Evolutionary conservation across 352 stramenopile species (phyloP).

Genomic region (Phytophthora crassamura): DNA sequence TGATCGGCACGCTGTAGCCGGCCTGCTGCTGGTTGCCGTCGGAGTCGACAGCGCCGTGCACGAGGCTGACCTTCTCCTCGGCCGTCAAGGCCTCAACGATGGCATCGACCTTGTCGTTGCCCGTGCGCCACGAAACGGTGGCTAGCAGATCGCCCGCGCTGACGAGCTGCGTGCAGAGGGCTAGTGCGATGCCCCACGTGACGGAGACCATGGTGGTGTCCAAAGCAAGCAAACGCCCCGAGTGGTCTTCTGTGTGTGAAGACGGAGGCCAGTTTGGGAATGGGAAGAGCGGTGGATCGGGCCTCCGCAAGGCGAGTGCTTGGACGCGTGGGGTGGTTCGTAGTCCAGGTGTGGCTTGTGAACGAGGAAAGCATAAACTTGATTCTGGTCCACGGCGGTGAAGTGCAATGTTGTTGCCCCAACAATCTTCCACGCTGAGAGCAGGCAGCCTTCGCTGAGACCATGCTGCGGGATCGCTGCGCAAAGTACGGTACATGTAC

Average conservation of each 20-base stretch:
- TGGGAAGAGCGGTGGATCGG: slow-evolving; percentile 6
- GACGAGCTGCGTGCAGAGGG: slow-evolving; percentile 25
- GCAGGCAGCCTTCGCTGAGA: too few species aligned
- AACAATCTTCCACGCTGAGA: too few species aligned
- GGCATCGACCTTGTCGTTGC: slow-evolving; percentile 41
- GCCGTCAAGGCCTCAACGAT: slow-evolving; percentile 34
- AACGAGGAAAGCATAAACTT: too few species aligned
- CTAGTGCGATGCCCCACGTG: slow-evolving; percentile 36
- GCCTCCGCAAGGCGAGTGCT: neutral
- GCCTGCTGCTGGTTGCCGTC: slow-evolving; percentile 39
- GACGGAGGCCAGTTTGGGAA: slow-evolving; percentile 26
- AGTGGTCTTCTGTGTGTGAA: slow-evolving; percentile 5
- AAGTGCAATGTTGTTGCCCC: too few species aligned
- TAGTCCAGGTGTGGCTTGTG: neutral
- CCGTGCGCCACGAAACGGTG: slow-evolving; percentile 34
- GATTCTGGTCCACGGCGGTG: too few species aligned
- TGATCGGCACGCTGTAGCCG: slow-evolving; percentile 33
- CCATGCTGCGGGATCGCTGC: too few species aligned
- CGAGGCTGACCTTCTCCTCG: slow-evolving; percentile 38
- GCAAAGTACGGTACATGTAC: too few species aligned
- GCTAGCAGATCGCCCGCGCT: slow-evolving; percentile 31
- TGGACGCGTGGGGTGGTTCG: slow-evolving; percentile 6
- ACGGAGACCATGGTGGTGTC: slow-evolving; percentile 30
- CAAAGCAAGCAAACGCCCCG: neutral
- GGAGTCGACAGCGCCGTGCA: slow-evolving; percentile 31